Evolutionary conservation across 768 basidiomycete genomes (phyloP), one percentile per base, ranked within the genome.

Genomic region (Termitomyces titanicus): DNA sequence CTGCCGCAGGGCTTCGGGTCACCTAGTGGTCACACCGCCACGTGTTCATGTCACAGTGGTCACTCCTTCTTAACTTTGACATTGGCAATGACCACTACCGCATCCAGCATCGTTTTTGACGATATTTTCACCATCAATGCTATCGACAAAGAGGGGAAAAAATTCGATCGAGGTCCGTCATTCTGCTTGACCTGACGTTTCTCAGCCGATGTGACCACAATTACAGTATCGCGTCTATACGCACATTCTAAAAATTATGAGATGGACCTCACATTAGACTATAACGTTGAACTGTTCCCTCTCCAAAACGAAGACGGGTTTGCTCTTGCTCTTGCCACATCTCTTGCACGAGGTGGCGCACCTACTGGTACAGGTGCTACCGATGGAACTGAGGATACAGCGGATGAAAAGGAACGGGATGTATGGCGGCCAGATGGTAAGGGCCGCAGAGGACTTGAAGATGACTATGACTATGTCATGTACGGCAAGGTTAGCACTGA

Each of bases 381-480:
- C 51, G 89, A 84, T 51, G 78, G 75, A 39, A 63, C 65, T 10
- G 71, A 72, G 2, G 82, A 80, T 10, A 84, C 84, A 5, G 61
- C 69, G 25, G 82, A 84, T 22, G 89, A 90, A 63, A 85, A 90
- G 68, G 89, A 91, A 61, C 74, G 85, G 53, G 80, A 89, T 66
- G 81, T 88, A 17, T 94, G 92, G 92, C 74, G 92, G 65, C 92
- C 92, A 48, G 91, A 92, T 66, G 87, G 86, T 35, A 94, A 86
- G 71, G 92, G 82, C 13, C 80, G 78, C 61, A 79, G 82, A 67
- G 95, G 86, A 11, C 69, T 99, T 25, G 96, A 98, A 60, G 89
- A 94, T 55, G 94, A 98, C 61, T 99, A 94, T 65, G 95, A 98
- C 66, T 99, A 98, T 76, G 96, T 99, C 61, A 98, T 98, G 94